These are phyloP conservation scores for Tympanopsis confertula DNA, from an alignment of 2,329 filamentous ascomycete genomes.

Conservation along the genomic window DNA sequence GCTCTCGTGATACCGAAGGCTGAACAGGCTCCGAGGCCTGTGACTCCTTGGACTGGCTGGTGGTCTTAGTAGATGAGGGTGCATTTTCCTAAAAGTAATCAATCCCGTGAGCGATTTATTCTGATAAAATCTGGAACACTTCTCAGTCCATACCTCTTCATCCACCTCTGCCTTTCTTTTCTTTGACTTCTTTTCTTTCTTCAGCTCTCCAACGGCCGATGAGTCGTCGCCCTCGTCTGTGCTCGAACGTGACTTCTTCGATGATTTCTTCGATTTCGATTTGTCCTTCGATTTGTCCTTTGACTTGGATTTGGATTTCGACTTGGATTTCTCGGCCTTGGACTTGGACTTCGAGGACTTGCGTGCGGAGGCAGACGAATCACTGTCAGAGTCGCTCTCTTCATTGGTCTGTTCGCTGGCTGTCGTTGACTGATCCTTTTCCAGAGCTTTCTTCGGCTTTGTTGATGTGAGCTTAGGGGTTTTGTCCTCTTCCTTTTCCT, in stretches of 20 bases:
- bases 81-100: no score
- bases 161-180: conserved; percentile 30
- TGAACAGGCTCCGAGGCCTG: conserved; percentile 30
- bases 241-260: neutral
- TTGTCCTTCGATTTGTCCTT: conserved; percentile 6
- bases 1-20: conserved; percentile 24
- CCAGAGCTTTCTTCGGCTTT: conserved; percentile 11
- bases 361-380: no score
- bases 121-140: conserved; percentile 34
- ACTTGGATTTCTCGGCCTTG: conserved; percentile 16
- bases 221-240: conserved; percentile 10
- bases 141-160: conserved; percentile 22
- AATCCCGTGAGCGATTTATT: conserved; percentile 29
- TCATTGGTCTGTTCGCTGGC: conserved; percentile 6
- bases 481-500: conserved; percentile 38
- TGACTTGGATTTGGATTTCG: conserved; percentile 7
- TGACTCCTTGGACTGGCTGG: conserved; percentile 23
- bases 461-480: conserved; percentile 13
- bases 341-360: conserved; percentile 21
- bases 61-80: no score
- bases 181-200: conserved; percentile 19
- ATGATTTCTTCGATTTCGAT: conserved; percentile 5
- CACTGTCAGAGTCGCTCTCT: no score
- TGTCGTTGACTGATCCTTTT: conserved; percentile 8
- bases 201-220: conserved; percentile 8